Conservation (phyloP, 257 asterid genomes). For the Handroanthus guayacan region DNA sequence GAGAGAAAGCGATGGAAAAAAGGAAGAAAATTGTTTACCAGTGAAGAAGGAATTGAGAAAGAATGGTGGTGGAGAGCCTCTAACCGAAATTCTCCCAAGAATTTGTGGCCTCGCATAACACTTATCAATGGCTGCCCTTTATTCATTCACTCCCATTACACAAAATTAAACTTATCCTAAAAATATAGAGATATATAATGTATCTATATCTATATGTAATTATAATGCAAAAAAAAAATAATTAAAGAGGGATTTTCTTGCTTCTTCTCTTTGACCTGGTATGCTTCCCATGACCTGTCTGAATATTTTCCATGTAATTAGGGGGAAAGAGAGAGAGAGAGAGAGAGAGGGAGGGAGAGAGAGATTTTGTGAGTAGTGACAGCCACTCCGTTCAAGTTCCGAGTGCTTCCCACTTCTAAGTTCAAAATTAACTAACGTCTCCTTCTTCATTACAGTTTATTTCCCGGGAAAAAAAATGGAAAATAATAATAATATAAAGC, state of each 20-base stretch:
- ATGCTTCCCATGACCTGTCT: slow-evolving; percentile 11
- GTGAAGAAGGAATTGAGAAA: slow-evolving; percentile 37
- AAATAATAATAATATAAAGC: neutral
- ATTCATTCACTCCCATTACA: slow-evolving; percentile 27
- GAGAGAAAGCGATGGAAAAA: slow-evolving; percentile 29
- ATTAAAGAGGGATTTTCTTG: neutral
- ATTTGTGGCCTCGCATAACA: slow-evolving; percentile 35
- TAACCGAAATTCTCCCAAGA: slow-evolving; percentile 37
- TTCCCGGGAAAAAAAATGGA: slow-evolving; percentile 28
- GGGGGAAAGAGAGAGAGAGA: slow-evolving; percentile 16
- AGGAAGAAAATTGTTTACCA: slow-evolving; percentile 33
- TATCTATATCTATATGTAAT: neutral
- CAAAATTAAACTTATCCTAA: neutral
- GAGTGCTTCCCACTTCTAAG: slow-evolving; percentile 24
- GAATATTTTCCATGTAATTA: neutral
- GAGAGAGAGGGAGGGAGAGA: slow-evolving; percentile 16
- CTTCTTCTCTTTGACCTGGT: slow-evolving; percentile 15
- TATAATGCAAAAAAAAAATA: neutral
- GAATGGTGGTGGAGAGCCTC: slow-evolving; percentile 28
- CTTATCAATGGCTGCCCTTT: slow-evolving; percentile 46
- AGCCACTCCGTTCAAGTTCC: slow-evolving; percentile 34
- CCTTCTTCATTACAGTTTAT: slow-evolving; percentile 1
- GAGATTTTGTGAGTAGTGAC: slow-evolving; percentile 19
- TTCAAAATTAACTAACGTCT: slow-evolving; percentile 23
- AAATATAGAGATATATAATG: slow-evolving; percentile 1